phyloP scores from a whole-genome alignment of 2,329 filamentous ascomycete species.

The Colletotrichum plurivorum region DNA sequence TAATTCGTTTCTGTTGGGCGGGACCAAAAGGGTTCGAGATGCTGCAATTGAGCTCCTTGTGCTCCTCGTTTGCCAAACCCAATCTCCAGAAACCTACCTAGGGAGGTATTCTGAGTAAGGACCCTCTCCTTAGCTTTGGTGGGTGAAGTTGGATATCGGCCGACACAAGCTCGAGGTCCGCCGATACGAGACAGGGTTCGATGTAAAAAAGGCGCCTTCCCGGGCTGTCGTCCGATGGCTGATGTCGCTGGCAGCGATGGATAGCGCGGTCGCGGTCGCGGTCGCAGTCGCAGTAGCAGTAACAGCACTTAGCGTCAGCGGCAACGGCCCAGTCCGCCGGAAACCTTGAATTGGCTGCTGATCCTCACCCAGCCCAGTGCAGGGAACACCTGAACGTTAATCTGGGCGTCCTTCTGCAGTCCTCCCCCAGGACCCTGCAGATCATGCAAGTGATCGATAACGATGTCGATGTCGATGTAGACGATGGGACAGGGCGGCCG shows the following conservation, averaged over 20 bases:
- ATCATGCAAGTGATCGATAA: slow-evolving; percentile 40
- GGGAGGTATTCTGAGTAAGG: no score
- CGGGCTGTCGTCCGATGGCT: slow-evolving; percentile 31
- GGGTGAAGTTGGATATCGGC: not conserved
- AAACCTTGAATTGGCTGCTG: slow-evolving; percentile 27
- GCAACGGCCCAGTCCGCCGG: slow-evolving; percentile 39
- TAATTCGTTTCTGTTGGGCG: no score
- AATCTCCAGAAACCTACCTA: no score
- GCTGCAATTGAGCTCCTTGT: no score
- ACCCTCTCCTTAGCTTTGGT: no score
- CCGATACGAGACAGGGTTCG: not conserved
- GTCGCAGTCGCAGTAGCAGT: slow-evolving; percentile 8
- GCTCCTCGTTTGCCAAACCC: no score
- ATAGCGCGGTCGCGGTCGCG: slow-evolving; percentile 4
- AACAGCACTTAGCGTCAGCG: not conserved
- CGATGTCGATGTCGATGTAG: slow-evolving; percentile 1
- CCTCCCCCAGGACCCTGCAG: slow-evolving; percentile 36
- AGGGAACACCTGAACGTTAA: slow-evolving; percentile 38
- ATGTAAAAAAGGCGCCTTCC: slow-evolving; percentile 3
- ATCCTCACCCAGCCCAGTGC: slow-evolving; percentile 28
- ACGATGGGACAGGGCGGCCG: slow-evolving; percentile 2
- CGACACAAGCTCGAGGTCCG: not conserved
- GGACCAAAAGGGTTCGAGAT: no score
- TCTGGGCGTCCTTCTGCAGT: slow-evolving; percentile 27
- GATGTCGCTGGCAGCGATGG: slow-evolving; percentile 17